phyloP scores from a whole-genome alignment of 2,329 filamentous ascomycete genomes.

The Colletotrichum camelliae region DNA sequence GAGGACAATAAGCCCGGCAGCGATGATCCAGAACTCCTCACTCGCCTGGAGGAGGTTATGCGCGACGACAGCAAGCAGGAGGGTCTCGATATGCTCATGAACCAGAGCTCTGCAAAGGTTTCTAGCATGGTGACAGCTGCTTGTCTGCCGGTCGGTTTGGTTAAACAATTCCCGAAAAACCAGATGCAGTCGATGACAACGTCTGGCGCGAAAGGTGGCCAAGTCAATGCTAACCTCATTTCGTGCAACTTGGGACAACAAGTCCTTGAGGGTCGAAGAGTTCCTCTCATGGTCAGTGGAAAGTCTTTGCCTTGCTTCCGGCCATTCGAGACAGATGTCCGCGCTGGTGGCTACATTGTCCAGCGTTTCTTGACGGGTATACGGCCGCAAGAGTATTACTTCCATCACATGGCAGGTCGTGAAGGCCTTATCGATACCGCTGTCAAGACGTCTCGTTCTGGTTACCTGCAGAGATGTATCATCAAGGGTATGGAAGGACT shows the following conservation, averaged over 20 bases:
- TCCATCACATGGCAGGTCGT: constrained; percentile 98
- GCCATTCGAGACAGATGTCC: constrained; percentile 86
- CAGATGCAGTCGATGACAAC: constrained; percentile 99
- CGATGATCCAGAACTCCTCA: constrained; percentile 73
- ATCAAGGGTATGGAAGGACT: constrained; percentile 99
- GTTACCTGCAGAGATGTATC: constrained; percentile 94
- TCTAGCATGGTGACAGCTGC: constrained; percentile 79
- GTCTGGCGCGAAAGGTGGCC: constrained; percentile 91
- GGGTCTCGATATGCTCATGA: constrained; percentile 88
- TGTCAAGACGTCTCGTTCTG: constrained; percentile 96
- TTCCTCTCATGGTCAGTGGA: constrained; percentile 96
- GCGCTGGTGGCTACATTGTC: constrained; percentile 91
- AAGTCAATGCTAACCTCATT: constrained; percentile 96
- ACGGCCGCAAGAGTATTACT: constrained; percentile 96
- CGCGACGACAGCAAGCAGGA: constrained; percentile 91
- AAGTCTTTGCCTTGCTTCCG: constrained; percentile 95
- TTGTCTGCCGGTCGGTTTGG: constrained; percentile 82
- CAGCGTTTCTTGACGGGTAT: constrained; percentile 98
- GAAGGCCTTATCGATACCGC: constrained; percentile 99
- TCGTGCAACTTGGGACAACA: constrained; percentile 98
- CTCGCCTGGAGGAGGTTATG: constrained; percentile 85
- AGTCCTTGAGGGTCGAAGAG: constrained; percentile 91
- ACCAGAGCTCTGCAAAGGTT: constrained; percentile 69
- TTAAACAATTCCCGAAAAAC: constrained; percentile 93
- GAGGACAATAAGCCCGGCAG: constrained; percentile 66